A percentile compares a stretch with the other conserved stretches of the same genome.
These are phyloP conservation scores for Cicer bijugum DNA, from an alignment of 306 rosid species.

Conservation along the genomic window DNA sequence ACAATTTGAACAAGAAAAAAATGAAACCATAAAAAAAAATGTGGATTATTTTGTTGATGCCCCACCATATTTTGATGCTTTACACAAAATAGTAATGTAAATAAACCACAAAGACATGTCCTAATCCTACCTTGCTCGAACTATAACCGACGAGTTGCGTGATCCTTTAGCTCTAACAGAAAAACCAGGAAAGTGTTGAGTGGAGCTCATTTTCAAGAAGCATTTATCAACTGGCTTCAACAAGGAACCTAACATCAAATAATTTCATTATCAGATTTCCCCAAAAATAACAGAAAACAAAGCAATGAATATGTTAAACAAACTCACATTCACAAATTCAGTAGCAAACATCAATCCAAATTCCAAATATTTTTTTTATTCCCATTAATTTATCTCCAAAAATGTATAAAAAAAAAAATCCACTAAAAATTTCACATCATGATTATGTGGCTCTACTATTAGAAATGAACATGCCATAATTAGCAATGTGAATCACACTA, in stretches of 20 bases:
- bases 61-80: constrained; percentile 20
- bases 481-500: background rate
- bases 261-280: constrained; percentile 33
- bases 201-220: constrained; percentile 48
- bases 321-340: constrained; percentile 6
- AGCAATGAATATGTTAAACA: background rate
- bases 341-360: constrained; percentile 26
- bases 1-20: background rate
- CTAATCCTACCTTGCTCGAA: constrained; percentile 64
- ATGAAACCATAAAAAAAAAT: background rate
- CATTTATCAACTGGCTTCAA: constrained; percentile 52
- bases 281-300: constrained; percentile 14
- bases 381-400: background rate
- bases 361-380: background rate
- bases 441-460: background rate
- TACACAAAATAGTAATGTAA: background rate
- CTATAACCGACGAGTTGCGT: constrained; percentile 44
- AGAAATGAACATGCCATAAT: background rate
- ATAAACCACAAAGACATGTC: constrained; percentile 22
- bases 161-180: constrained; percentile 49
- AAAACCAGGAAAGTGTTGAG: constrained; percentile 38
- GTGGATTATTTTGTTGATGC: background rate
- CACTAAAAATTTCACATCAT: too few relatives aligned
- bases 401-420: background rate
- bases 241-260: constrained; percentile 57